phyloP scores from a whole-genome alignment of 2,329 filamentous ascomycete species.

The Apiospora arundinis region DNA sequence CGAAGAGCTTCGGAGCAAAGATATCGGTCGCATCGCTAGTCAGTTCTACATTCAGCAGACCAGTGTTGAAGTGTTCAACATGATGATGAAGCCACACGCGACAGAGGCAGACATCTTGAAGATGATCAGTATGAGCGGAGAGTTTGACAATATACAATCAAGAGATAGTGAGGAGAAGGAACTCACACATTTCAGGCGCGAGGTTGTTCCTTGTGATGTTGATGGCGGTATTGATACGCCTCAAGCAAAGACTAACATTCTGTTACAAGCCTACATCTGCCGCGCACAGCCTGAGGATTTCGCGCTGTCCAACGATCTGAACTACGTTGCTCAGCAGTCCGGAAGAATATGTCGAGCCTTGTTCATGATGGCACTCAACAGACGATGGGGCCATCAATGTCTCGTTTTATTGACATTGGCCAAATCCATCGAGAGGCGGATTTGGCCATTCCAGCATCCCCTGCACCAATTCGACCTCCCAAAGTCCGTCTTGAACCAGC shows the following conservation, averaged over 20 bases:
- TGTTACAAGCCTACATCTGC: constrained; percentile 94
- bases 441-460: constrained; percentile 95
- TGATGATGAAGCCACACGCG: constrained; percentile 84
- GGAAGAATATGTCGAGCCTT: constrained; percentile 92
- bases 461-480: constrained; percentile 94
- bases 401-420: constrained; percentile 88
- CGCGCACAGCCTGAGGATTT: constrained; percentile 89
- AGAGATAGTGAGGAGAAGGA: constrained; percentile 91
- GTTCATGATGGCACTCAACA: constrained; percentile 96
- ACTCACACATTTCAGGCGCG: constrained; percentile 73
- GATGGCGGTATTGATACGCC: constrained; percentile 73
- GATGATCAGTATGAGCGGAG: constrained; percentile 97
- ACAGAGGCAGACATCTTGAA: constrained; percentile 91
- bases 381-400: constrained; percentile 95
- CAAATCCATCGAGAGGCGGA: constrained; percentile 95
- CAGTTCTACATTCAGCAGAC: constrained; percentile 96
- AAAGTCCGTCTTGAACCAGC: constrained; percentile 79
- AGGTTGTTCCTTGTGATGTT: constrained; percentile 78
- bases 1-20: constrained; percentile 91
- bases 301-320: constrained; percentile 87
- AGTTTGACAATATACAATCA: constrained; percentile 96
- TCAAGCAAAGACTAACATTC: constrained; percentile 93
- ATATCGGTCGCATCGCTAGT: constrained; percentile 94
- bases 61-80: constrained; percentile 95
- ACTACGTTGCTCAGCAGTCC: constrained; percentile 95